Base-by-base conservation (phyloP, 2,329 filamentous ascomycete species). In the Colletotrichum magnum region DNA sequence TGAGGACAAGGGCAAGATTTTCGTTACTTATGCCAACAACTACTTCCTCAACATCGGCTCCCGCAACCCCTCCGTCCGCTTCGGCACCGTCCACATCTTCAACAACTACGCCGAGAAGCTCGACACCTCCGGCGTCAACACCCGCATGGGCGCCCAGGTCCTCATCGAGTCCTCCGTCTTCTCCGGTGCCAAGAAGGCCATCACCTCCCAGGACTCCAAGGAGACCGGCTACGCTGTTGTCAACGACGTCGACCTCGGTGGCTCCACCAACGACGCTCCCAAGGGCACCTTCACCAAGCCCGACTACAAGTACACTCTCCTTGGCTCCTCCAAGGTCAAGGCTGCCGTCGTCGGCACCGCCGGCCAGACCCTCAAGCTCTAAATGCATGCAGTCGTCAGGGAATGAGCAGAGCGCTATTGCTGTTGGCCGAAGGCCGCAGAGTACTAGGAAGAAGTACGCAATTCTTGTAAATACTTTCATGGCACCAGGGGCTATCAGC, bases 11-110 rank as follows among this genome's bases (percentile, higher is more conserved):
- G 90, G 90, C 72, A 83, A 89, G 75, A 83, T 92, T 53, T 86
- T 82, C 75, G 82, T 93, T 63, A 92, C 90, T 64, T 91, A 90
- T 77, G 85, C 86, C 80, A 88, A 91, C 84, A 92, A 92, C 86
- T 83, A 88, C 83, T 92, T 85, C 84, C 75, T 76, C 72, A 90
- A 92, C 82, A 79, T 91, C 76, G 89, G 90, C 84, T 90, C 87
- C 7, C 90, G 90, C 64, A 82, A 80, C 0, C 90, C 91, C 5
- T 88, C 86, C 4, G 77, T 92, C 77, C 89, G 90, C 73, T 93
- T 92, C 81, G 90, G 90, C 32, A 91, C 88, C 50, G 88, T 74
- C 72, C 90, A 93, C 79, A 78, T 85, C 75, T 84, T 75, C 58
- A 88, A 85, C 82, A 89, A 88, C 83, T 76, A 74, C 72, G 85